Base-by-base conservation (phyloP, 257 asterid genomes). In the Petrea volubilis region DNA sequence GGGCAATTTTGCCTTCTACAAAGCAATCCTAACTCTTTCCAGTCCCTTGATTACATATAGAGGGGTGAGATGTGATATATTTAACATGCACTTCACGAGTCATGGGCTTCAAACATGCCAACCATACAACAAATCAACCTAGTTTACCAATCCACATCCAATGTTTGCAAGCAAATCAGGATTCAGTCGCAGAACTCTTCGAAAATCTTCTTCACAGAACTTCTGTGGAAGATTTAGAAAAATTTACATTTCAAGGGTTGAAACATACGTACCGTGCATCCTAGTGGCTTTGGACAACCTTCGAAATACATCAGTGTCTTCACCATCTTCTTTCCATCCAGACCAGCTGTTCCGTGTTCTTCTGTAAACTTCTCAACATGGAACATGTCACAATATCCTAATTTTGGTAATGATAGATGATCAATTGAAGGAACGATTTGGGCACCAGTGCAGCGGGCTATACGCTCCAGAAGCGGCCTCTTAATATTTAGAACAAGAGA, bases 291-390 rank as follows among this genome's bases (percentile, higher is more conserved):
- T 43, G 97, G 99, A 82, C 99, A 94, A 74, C 90, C 99, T 73
- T 94, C 97, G 82, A 94, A 94, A 77, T 78, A 94, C 99, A 94
- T 94, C 79, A 94, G 85, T 13, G 99, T 91, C 82, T 91, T 94
- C 77, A 80, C 85, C 65, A 80, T 73, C 84, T 80, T 91, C 79
- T 85, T 89, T 67, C 95, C 97, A 78, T 78, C 74, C 81, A 78
- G 93, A 44, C 89, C 97, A 60, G 90, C 92, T 33, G 85, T 74
- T 46, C 85, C 92, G 33, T 89, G 97, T 86, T 86, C 93, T 81
- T 94, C 99, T 9, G 73, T 40, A 78, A 79, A 74, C 82, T 85
- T 85, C 84, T 85, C 82, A 24, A 94, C 97, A 76, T 83, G 92
- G 86, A 94, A 86, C 81, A 74, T 65, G 64, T 94, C 97, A 68